Conservation (phyloP, 768 basidiomycete species). For the Suillus spraguei region DNA sequence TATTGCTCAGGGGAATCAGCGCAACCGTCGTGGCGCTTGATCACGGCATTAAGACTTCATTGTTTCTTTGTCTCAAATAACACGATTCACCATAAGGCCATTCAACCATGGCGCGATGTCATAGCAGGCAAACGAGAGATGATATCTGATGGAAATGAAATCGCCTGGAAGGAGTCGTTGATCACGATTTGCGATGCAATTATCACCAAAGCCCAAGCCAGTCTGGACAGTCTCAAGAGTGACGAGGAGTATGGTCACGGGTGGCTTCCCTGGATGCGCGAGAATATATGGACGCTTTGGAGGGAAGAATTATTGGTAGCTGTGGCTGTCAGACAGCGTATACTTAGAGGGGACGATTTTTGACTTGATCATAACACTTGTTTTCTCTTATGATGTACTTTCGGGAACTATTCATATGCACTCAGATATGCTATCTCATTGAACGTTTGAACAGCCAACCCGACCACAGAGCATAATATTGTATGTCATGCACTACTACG, state of each 20-base stretch:
- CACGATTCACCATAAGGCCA: conserved; percentile 28
- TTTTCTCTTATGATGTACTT: too few species aligned
- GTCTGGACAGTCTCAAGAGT: conserved; percentile 7
- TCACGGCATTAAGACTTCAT: conserved; percentile 70
- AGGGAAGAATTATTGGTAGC: conserved; percentile 60
- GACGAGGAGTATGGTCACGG: neutral
- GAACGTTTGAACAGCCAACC: neutral
- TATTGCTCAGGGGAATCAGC: conserved; percentile 60
- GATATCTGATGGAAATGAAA: conserved; percentile 53
- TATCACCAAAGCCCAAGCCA: conserved; percentile 33
- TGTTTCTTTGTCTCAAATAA: conserved; percentile 43
- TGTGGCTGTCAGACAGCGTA: conserved; percentile 44
- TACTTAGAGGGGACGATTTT: conserved; percentile 51
- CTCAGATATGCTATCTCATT: neutral
- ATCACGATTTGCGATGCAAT: conserved; percentile 41
- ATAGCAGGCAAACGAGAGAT: conserved; percentile 45
- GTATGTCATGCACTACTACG: neutral
- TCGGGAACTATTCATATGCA: neutral
- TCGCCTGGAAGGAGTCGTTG: conserved; percentile 46
- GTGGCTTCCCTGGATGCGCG: conserved; percentile 39
- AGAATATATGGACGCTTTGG: conserved; percentile 57
- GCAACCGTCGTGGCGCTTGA: conserved; percentile 80
- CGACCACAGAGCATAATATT: neutral
- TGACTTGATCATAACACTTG: conserved; percentile 23
- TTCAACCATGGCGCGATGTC: conserved; percentile 58